Base-by-base conservation (phyloP, 352 stramenopile species). In the Phytophthora pseudosyringae region DNA sequence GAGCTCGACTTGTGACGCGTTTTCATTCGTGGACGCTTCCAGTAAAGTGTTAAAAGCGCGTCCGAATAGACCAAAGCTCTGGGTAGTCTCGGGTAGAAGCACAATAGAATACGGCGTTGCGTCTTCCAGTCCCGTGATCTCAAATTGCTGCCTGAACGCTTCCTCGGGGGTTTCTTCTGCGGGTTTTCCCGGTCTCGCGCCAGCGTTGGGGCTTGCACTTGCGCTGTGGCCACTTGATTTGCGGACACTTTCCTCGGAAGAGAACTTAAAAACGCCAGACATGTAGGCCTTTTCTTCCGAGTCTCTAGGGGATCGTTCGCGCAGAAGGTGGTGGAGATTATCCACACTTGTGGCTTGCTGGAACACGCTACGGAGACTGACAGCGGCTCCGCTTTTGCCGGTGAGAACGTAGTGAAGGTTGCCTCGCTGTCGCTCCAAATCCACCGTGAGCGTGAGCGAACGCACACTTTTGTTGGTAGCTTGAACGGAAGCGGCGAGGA, bases 41-140 rank as follows among this genome's bases (percentile, higher is more conserved):
- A 92, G 29, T 5, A 86, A 28, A 0, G 70, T 64, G 16, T 64
- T 52, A 28, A 78, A 90, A 2, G 75, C 69, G 4, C 61, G 44
- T 1, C 83, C 80, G 33, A 90, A 89, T 12, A 93, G 69, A 3
- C 87, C 85, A 57, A 79, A 71, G 41, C 87, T 95, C 4, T 54
- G 59, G 15, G 71, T 71, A 0, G 87, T 94, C 32, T 95, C 85
- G 2, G 85, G 68, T 29, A 95, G 63, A 9, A 95, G 33, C 25
- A 70, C 67, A 38, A 95, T 63, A 13, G 63, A 63, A 50, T 94
- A 93, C 12, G 64, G 36, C 0, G 81, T 82, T 28, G 72, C 67
- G 26, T 90, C 83, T 3, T 57, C 33, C 2, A 94, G 71, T 6
- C 59, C 76, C 3, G 61, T 54, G 45, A 94, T 66, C 8, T 75